A percentile compares a stretch with the other conserved stretches of the same genome.
Evolutionary conservation across 768 basidiomycete genomes (phyloP).

Genomic region (Agaricus blazei): DNA sequence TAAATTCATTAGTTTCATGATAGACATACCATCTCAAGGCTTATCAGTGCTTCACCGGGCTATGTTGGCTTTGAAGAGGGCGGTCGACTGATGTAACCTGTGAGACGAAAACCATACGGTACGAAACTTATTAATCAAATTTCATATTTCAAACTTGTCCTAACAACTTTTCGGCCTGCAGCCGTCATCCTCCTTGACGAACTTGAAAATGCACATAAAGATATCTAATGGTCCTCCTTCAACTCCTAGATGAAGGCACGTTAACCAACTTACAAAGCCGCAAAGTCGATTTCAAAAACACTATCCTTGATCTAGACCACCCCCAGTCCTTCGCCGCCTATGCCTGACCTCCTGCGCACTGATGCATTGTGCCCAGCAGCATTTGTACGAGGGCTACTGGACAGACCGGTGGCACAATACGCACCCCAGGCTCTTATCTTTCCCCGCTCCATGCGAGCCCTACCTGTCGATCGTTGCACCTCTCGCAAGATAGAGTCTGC

Average conservation of each 20-base stretch:
- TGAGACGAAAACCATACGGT: constrained; percentile 88
- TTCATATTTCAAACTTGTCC: background rate
- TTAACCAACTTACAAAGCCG: constrained; percentile 90
- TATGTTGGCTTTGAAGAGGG: constrained; percentile 92
- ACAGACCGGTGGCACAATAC: no score
- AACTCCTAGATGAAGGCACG: constrained; percentile 86
- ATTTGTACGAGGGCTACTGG: no score
- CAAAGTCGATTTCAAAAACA: constrained; percentile 93
- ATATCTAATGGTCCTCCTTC: constrained; percentile 86
- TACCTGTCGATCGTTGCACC: no score
- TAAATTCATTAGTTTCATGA: constrained; percentile 95
- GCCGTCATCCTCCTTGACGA: constrained; percentile 81
- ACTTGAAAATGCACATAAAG: constrained; percentile 93
- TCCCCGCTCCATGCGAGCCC: no score
- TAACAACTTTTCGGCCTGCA: constrained; percentile 15
- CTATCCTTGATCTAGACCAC: no score
- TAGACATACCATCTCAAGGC: constrained; percentile 82
- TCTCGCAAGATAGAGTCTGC: constrained; percentile 61
- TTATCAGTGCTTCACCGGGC: constrained; percentile 91
- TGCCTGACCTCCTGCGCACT: constrained; percentile 84
- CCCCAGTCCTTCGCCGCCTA: no score
- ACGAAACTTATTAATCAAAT: no score
- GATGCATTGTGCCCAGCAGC: no score
- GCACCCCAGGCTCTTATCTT: no score
- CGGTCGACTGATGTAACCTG: constrained; percentile 89